Evolutionary conservation across 1,139 yeast species (phyloP).

Genomic region (Sporopachydermia cereana): DNA sequence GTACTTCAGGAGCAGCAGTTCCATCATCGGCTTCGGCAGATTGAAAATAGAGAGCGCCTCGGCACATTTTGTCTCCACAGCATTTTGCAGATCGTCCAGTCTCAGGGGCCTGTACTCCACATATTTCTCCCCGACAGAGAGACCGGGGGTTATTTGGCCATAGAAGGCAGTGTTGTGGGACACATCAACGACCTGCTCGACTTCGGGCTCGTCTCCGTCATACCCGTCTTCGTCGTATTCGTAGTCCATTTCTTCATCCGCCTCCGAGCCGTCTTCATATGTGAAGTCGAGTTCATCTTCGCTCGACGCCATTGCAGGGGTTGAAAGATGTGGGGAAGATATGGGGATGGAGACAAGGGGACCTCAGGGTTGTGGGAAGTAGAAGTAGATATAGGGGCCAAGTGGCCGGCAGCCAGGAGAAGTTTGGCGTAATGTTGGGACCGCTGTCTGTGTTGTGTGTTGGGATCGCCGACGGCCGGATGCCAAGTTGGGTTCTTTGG

Average conservation of each 20-base stretch:
- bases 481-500: no score
- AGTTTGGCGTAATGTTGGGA: no score
- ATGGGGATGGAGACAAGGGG: no score
- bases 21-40: neutral
- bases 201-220: neutral
- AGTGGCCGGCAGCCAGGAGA: no score
- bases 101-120: neutral
- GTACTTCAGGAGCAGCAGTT: neutral
- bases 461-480: no score
- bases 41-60: neutral
- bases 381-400: no score
- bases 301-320: no score
- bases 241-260: neutral
- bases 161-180: neutral
- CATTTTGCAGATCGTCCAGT: neutral
- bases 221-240: constrained; percentile 3
- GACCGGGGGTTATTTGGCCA: neutral
- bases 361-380: no score
- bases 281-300: no score
- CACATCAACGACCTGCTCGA: neutral
- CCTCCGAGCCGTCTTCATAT: neutral
- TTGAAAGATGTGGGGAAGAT: no score
- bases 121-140: neutral
- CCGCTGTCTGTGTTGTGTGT: no score
- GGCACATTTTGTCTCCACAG: neutral